These are phyloP conservation scores for Histomonas meleagridis DNA, from an alignment of 208 protist genomes.

Conservation along the genomic window DNA sequence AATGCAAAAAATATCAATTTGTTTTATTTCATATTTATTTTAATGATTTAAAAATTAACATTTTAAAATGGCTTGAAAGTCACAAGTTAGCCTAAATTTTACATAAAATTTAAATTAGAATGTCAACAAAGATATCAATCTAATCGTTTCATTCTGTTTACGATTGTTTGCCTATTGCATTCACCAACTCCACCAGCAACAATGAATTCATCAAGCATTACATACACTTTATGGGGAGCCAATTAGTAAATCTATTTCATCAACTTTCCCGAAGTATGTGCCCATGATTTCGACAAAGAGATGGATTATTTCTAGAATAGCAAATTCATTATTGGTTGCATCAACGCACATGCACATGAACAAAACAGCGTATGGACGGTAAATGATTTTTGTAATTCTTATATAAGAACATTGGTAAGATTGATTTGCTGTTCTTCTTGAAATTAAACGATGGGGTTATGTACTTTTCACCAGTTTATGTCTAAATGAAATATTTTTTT, in stretches of 20 bases:
- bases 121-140: no score
- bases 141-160: background rate
- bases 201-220: slow-evolving; percentile 34
- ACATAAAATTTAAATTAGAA: no score
- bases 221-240: slow-evolving; percentile 28
- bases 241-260: slow-evolving; percentile 35
- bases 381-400: slow-evolving; percentile 35
- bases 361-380: slow-evolving; percentile 34
- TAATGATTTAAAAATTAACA: no score
- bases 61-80: no score
- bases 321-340: slow-evolving; percentile 35
- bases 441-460: slow-evolving; percentile 32
- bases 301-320: slow-evolving; percentile 32
- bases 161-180: slow-evolving; percentile 16
- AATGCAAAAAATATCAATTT: no score
- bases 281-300: slow-evolving; percentile 37
- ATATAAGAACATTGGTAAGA: background rate
- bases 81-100: no score
- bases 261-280: slow-evolving; percentile 24
- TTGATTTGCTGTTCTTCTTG: background rate
- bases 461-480: no score
- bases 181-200: slow-evolving; percentile 36
- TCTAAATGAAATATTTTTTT: no score
- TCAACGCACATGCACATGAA: slow-evolving; percentile 38
- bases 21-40: no score